Conservation (phyloP, 2,329 filamentous ascomycete genomes). For the Curvularia verruculosa region DNA sequence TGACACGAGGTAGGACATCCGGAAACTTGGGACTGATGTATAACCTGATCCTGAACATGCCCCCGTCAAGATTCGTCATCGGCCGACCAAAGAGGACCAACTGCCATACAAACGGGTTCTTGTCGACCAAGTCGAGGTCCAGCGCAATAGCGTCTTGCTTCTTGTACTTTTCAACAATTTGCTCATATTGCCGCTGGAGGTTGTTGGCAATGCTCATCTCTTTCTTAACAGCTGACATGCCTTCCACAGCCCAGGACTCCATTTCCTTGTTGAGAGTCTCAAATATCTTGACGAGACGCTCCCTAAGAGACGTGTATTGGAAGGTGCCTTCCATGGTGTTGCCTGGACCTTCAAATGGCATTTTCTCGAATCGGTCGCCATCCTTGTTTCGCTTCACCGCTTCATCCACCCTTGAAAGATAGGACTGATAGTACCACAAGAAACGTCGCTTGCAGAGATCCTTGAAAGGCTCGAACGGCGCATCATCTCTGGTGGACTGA, state of each 20-base stretch:
- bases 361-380: constrained; percentile 70
- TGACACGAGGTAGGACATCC: constrained; percentile 82
- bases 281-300: constrained; percentile 72
- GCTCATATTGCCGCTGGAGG: constrained; percentile 82
- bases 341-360: constrained; percentile 81
- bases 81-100: constrained; percentile 89
- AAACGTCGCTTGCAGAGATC: constrained; percentile 91
- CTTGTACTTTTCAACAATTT: constrained; percentile 78
- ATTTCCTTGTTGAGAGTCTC: constrained; percentile 74
- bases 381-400: constrained; percentile 68
- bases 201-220: constrained; percentile 81
- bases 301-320: constrained; percentile 75
- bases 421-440: constrained; percentile 94
- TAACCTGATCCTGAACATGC: constrained; percentile 82
- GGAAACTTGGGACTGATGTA: constrained; percentile 85
- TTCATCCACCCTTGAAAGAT: constrained; percentile 72
- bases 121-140: constrained; percentile 75
- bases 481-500: constrained; percentile 56
- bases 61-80: constrained; percentile 89
- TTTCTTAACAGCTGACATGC: constrained; percentile 65
- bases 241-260: constrained; percentile 72
- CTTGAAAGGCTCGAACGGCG: constrained; percentile 82
- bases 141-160: constrained; percentile 71
- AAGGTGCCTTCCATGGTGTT: constrained; percentile 90
- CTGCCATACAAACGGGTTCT: constrained; percentile 88